A percentile compares a stretch with the other conserved stretches of the same genome.
These are phyloP conservation scores for Aphanocladium album DNA, from an alignment of 2,329 filamentous ascomycete genomes.

Conservation along the genomic window DNA sequence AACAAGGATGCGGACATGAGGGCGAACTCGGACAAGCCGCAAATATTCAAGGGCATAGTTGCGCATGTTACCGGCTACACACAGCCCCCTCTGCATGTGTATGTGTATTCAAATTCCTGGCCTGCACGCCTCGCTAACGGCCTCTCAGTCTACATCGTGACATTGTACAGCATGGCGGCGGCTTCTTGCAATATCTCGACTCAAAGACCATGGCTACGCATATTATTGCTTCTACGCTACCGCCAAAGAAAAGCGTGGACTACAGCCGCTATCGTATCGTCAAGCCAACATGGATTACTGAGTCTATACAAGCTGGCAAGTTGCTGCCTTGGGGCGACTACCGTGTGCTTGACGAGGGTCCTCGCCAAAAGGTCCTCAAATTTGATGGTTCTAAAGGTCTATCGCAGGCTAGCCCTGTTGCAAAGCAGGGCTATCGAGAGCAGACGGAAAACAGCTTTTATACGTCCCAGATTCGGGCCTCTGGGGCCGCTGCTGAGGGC, in stretches of 20 bases:
- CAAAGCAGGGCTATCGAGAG: conserved; percentile 64
- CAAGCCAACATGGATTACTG: conserved; percentile 89
- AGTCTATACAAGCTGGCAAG: conserved; percentile 77
- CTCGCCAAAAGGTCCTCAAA: conserved; percentile 70
- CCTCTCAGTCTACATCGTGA: conserved; percentile 64
- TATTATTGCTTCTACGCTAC: conserved; percentile 85
- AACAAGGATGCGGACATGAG: conserved; percentile 85
- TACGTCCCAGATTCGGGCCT: conserved; percentile 58
- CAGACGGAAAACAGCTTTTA: conserved; percentile 84
- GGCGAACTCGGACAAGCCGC: conserved; percentile 63
- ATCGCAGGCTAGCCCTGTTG: conserved; percentile 57
- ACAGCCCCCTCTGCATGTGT: conserved; percentile 82
- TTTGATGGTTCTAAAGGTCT: conserved; percentile 58
- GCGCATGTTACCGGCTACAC: conserved; percentile 95
- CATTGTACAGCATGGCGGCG: conserved; percentile 89
- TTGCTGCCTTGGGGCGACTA: conserved; percentile 84
- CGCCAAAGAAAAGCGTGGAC: conserved; percentile 88
- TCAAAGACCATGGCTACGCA: conserved; percentile 93
- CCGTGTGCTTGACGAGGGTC: conserved; percentile 77
- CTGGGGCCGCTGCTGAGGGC: conserved; percentile 25
- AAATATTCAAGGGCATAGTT: conserved; percentile 86
- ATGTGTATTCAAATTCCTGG: conserved; percentile 20
- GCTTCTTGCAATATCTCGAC: conserved; percentile 90
- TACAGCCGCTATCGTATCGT: conserved; percentile 86
- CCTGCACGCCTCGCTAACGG: neutral